Percentiles rank a stretch among this genome's conserved stretches.
Conservation (phyloP, 202 grass and related monocot genomes). For the Cymbopogon flexuosus region DNA sequence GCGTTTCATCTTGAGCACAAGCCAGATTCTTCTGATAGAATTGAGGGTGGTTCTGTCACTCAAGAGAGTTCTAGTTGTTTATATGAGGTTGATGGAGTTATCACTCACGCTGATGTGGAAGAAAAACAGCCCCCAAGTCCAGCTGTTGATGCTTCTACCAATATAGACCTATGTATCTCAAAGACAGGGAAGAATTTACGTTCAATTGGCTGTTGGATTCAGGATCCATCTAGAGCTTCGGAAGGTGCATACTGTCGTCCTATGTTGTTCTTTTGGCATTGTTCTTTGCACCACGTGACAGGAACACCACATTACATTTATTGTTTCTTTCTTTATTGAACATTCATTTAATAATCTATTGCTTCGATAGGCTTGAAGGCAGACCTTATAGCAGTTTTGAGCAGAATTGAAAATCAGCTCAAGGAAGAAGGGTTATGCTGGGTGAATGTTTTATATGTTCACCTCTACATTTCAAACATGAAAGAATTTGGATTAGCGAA, state of each 20-base stretch:
- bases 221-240: slow-evolving; percentile 41
- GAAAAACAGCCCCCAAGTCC: slow-evolving; percentile 30
- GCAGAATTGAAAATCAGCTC: slow-evolving; percentile 68
- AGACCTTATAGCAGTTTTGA: slow-evolving; percentile 67
- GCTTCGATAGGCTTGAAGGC: slow-evolving; percentile 56
- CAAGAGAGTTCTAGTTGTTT: slow-evolving; percentile 38
- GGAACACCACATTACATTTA: neutral
- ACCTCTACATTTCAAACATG: slow-evolving; percentile 96
- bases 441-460: slow-evolving; percentile 88
- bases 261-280: neutral
- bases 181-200: slow-evolving; percentile 51
- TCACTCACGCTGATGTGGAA: slow-evolving; percentile 17
- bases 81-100: slow-evolving; percentile 60
- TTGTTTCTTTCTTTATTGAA: slow-evolving; percentile 12
- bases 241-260: slow-evolving; percentile 42
- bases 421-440: slow-evolving; percentile 67
- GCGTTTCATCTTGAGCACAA: slow-evolving; percentile 78
- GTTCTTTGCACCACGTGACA: neutral
- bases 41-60: neutral
- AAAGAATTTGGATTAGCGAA: slow-evolving; percentile 75
- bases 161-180: slow-evolving; percentile 49
- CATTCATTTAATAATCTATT: slow-evolving; percentile 17
- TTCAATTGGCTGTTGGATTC: slow-evolving; percentile 78
- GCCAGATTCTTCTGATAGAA: slow-evolving; percentile 34
- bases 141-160: slow-evolving; percentile 30